phyloP scores from a whole-genome alignment of 2,329 filamentous ascomycete genomes.

The Diaporthe helianthi region DNA sequence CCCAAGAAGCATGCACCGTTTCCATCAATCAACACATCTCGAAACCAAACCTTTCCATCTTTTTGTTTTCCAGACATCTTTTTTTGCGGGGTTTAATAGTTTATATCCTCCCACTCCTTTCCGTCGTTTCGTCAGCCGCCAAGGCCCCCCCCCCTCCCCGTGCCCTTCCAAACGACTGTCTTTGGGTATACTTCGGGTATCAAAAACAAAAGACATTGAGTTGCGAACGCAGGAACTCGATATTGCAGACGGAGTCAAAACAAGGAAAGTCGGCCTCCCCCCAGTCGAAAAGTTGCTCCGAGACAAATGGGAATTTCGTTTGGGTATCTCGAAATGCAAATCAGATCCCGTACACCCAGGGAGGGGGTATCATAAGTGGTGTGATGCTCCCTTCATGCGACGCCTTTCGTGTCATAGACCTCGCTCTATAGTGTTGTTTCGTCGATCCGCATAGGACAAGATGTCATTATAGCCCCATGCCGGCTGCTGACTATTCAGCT shows the following conservation, averaged over 20 bases:
- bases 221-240: constrained; percentile 38
- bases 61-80: constrained; percentile 28
- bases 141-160: neutral
- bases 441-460: constrained; percentile 34
- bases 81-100: constrained; percentile 34
- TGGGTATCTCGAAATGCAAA: constrained; percentile 67
- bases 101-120: constrained; percentile 31
- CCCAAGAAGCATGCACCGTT: constrained; percentile 24
- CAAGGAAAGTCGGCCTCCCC: constrained; percentile 35
- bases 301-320: constrained; percentile 52
- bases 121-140: constrained; percentile 29
- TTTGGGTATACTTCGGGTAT: constrained; percentile 49
- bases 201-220: constrained; percentile 44
- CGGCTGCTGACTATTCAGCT: constrained; percentile 32
- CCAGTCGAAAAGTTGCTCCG: constrained; percentile 34
- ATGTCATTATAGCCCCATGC: constrained; percentile 37
- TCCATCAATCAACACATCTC: constrained; percentile 26
- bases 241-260: constrained; percentile 34
- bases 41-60: constrained; percentile 30
- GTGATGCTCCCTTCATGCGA: constrained; percentile 36
- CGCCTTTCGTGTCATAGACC: constrained; percentile 38
- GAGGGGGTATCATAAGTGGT: constrained; percentile 35
- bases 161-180: constrained; percentile 38
- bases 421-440: constrained; percentile 40
- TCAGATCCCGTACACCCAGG: constrained; percentile 49